Evolutionary conservation across 768 basidiomycete species (phyloP).

Genomic region (Lentinus tigrinus): DNA sequence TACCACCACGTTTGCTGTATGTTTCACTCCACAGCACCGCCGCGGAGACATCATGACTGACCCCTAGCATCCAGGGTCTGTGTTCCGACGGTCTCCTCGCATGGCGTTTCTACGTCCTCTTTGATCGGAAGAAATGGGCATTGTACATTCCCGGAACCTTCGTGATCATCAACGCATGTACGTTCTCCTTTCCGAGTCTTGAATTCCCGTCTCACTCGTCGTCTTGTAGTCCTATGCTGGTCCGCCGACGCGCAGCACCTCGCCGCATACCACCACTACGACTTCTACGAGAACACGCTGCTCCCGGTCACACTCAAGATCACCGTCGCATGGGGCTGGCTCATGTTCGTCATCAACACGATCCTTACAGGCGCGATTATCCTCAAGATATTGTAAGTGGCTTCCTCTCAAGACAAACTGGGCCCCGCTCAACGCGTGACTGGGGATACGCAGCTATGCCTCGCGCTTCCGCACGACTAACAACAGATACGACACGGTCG

Average conservation of each 20-base stretch:
- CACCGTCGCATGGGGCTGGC: slow-evolving; percentile 27
- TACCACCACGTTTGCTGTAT: slow-evolving; percentile 17
- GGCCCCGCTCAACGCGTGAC: no score
- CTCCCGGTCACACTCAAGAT: slow-evolving; percentile 19
- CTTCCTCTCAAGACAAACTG: not conserved
- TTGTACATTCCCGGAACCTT: slow-evolving; percentile 18
- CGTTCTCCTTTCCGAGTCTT: not conserved
- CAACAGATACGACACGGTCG: not conserved
- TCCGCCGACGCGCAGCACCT: slow-evolving; percentile 20
- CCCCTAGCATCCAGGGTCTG: slow-evolving; percentile 22
- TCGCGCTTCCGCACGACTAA: no score
- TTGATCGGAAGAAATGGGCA: slow-evolving; percentile 17
- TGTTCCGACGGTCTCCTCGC: slow-evolving; percentile 25
- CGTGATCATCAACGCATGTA: slow-evolving; percentile 20
- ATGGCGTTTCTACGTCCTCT: slow-evolving; percentile 26
- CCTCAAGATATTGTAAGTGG: slow-evolving; percentile 19
- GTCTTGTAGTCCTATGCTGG: slow-evolving; percentile 21
- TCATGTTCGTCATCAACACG: slow-evolving; percentile 24
- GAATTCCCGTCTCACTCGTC: not conserved
- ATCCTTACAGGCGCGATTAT: slow-evolving; percentile 23
- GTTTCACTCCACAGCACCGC: no score
- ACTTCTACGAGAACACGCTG: slow-evolving; percentile 14
- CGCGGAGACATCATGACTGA: no score
- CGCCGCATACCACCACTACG: slow-evolving; percentile 11
- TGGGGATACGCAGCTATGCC: not conserved